Evolutionary conservation across 169 alveolate species (phyloP).

Genomic region (Eimeria maxima): DNA sequence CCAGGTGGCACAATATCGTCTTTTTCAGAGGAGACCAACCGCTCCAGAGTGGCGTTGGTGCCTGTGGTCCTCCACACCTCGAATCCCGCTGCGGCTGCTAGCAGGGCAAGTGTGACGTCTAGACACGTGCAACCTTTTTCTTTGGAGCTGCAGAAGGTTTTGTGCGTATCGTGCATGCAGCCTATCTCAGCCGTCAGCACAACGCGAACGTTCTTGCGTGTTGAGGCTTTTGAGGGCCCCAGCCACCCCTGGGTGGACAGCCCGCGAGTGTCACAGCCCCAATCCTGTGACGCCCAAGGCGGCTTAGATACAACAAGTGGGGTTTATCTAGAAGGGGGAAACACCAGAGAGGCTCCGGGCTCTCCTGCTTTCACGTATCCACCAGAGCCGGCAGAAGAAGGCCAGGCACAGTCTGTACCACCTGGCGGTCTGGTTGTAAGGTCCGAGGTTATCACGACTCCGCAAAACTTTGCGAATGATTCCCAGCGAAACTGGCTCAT

Average conservation of each 20-base stretch:
- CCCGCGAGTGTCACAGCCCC: background rate
- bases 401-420: background rate
- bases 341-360: background rate
- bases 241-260: background rate
- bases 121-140: slow-evolving; percentile 57
- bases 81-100: background rate
- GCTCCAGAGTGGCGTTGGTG: slow-evolving; percentile 2
- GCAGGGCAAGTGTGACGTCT: background rate
- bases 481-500: slow-evolving; percentile 20
- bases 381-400: background rate
- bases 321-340: background rate
- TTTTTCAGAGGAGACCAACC: background rate
- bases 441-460: background rate
- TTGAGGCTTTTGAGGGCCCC: background rate
- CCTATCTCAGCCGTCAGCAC: slow-evolving; percentile 67
- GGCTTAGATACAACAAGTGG: background rate
- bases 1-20: background rate
- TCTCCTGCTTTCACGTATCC: background rate
- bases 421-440: background rate
- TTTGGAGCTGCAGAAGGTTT: slow-evolving; percentile 11
- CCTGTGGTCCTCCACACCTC: slow-evolving; percentile 31
- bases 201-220: slow-evolving; percentile 22
- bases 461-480: slow-evolving; percentile 49
- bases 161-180: slow-evolving; percentile 65
- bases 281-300: background rate